Conservation (phyloP, 129 eudicot species). For the Chrysanthemum seticuspe region DNA sequence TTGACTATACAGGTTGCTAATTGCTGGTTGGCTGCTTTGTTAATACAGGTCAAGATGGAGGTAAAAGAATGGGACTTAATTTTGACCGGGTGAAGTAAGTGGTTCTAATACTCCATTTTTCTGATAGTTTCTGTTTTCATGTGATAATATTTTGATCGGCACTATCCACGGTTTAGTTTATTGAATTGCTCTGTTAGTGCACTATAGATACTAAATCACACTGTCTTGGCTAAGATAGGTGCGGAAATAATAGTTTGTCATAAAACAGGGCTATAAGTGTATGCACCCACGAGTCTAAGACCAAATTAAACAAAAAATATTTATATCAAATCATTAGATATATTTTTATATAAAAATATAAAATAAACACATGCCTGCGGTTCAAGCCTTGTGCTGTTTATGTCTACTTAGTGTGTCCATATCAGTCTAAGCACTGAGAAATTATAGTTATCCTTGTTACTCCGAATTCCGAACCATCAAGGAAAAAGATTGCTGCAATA, state of each 20-base stretch:
- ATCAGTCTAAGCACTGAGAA: too few relatives aligned
- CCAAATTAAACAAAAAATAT: too few relatives aligned
- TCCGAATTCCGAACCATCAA: too few relatives aligned
- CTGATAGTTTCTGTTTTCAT: neutral
- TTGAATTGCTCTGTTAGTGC: neutral
- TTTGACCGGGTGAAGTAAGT: slow-evolving; percentile 96
- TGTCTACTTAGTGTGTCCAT: too few relatives aligned
- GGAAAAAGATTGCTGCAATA: too few relatives aligned
- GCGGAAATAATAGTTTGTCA: neutral
- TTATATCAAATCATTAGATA: too few relatives aligned
- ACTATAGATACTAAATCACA: slow-evolving; percentile 2
- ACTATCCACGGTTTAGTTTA: neutral
- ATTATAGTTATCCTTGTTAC: too few relatives aligned
- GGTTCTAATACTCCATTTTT: neutral
- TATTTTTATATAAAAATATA: too few relatives aligned
- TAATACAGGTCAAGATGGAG: slow-evolving; percentile 82
- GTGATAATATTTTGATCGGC: neutral
- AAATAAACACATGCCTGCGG: too few relatives aligned
- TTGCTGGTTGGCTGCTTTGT: slow-evolving; percentile 21
- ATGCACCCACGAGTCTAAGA: neutral
- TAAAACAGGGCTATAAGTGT: neutral
- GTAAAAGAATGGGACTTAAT: slow-evolving; percentile 89
- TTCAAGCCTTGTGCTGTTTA: too few relatives aligned
- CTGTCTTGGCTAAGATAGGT: neutral
- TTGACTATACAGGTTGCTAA: slow-evolving; percentile 15